Percentiles rank a stretch among this genome's conserved stretches.
These are phyloP conservation scores for Phylloporus gajari DNA, from an alignment of 1,284 basidiomycete species.

Conservation along the genomic window DNA sequence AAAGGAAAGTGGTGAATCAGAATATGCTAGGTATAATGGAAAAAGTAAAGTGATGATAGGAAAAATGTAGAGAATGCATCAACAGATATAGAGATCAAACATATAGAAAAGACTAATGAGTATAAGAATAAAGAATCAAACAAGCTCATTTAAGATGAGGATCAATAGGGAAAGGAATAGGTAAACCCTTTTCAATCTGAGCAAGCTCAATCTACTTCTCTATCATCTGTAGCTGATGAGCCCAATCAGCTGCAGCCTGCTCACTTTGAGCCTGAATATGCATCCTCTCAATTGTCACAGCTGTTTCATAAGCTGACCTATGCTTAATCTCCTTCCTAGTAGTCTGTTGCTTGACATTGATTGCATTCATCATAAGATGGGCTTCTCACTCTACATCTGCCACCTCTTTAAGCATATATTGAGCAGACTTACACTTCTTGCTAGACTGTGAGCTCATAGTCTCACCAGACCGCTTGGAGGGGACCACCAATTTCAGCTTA, in stretches of 20 bases:
- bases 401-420: not conserved
- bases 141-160: not conserved
- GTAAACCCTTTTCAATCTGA: not conserved
- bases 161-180: not conserved
- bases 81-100: not conserved
- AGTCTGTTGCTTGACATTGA: not conserved
- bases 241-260: slow-evolving; percentile 8
- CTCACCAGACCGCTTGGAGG: not conserved
- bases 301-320: slow-evolving; percentile 10
- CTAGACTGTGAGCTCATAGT: not conserved
- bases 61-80: not conserved
- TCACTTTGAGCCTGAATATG: slow-evolving; percentile 9
- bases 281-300: slow-evolving; percentile 11
- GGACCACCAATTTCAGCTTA: not conserved
- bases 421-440: not conserved
- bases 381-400: not conserved
- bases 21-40: not conserved
- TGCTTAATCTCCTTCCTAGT: not conserved
- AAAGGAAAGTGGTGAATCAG: not conserved
- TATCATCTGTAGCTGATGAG: slow-evolving; percentile 15
- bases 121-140: not conserved
- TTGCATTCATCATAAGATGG: not conserved
- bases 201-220: slow-evolving; percentile 17
- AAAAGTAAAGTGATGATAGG: not conserved
- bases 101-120: not conserved